phyloP scores from a whole-genome alignment of 2,329 filamentous ascomycete species.

The Rugonectria rugulosa region DNA sequence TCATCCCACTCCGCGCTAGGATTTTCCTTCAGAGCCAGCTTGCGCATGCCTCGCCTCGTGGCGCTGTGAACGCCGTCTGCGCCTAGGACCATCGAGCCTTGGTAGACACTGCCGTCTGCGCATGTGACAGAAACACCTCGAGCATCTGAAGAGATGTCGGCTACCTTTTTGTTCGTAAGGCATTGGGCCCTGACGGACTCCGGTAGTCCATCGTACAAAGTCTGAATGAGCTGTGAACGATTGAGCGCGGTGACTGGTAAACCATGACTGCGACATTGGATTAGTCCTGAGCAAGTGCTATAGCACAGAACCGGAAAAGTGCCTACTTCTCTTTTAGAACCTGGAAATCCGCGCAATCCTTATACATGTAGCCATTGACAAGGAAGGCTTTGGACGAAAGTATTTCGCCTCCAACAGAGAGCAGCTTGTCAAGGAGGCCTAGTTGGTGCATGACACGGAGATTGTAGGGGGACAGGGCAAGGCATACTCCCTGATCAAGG shows the following conservation, averaged over 20 bases:
- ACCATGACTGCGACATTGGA: conserved; percentile 10
- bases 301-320: background rate
- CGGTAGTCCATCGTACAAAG: conserved; percentile 8
- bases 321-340: conserved; percentile 6
- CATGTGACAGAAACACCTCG: conserved; percentile 27
- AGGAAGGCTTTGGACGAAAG: background rate
- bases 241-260: conserved; percentile 7
- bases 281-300: background rate
- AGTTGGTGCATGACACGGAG: conserved; percentile 20
- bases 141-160: conserved; percentile 15
- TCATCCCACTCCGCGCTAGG: background rate
- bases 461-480: conserved; percentile 12
- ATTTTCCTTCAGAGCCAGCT: background rate
- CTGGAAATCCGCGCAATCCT: background rate
- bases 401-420: background rate
- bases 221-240: conserved; percentile 14
- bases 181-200: conserved; percentile 13
- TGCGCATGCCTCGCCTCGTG: conserved; percentile 24
- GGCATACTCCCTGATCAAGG: conserved; percentile 31
- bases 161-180: conserved; percentile 24
- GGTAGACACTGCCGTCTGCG: conserved; percentile 26
- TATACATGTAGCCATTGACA: background rate
- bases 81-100: conserved; percentile 30
- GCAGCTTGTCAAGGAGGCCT: conserved; percentile 12
- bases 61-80: conserved; percentile 32